Evolutionary conservation across 2,329 filamentous ascomycete genomes (phyloP).

Genomic region (Dothideomycetes sp.): DNA sequence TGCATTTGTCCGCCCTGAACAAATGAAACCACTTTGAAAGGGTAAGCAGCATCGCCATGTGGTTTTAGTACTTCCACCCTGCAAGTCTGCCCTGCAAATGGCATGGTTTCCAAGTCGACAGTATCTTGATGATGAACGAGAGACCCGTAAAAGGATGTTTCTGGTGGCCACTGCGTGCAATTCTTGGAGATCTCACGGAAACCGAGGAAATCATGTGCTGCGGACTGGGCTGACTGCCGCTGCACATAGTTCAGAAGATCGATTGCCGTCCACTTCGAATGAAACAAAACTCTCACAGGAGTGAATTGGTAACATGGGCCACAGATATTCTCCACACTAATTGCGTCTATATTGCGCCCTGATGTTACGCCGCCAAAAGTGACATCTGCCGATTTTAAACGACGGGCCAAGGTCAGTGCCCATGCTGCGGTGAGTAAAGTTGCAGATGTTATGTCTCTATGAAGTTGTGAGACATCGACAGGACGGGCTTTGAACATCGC

Average conservation of each 20-base stretch:
- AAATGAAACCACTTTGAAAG: constrained; percentile 54
- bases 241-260: constrained; percentile 25
- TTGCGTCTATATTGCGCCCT: constrained; percentile 49
- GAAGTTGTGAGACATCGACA: constrained; percentile 14
- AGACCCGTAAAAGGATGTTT: constrained; percentile 19
- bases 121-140: constrained; percentile 29
- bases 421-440: constrained; percentile 46
- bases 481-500: constrained; percentile 24
- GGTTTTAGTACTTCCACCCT: constrained; percentile 25
- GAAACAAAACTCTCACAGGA: constrained; percentile 50
- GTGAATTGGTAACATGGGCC: constrained; percentile 60
- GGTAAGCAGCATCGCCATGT: constrained; percentile 47
- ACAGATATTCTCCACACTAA: constrained; percentile 44
- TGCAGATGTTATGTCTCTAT: constrained; percentile 14
- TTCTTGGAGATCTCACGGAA: constrained; percentile 25
- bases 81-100: constrained; percentile 23
- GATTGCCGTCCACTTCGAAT: constrained; percentile 30
- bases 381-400: constrained; percentile 40
- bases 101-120: constrained; percentile 43
- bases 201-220: constrained; percentile 25
- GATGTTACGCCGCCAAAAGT: constrained; percentile 54
- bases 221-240: constrained; percentile 21
- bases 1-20: constrained; percentile 40
- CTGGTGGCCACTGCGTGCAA: constrained; percentile 25
- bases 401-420: constrained; percentile 43